Percentiles rank a stretch among this genome's conserved stretches.
phyloP scores from a whole-genome alignment of 116 monocot genomes.

The Papilionanthe hybrid region DNA sequence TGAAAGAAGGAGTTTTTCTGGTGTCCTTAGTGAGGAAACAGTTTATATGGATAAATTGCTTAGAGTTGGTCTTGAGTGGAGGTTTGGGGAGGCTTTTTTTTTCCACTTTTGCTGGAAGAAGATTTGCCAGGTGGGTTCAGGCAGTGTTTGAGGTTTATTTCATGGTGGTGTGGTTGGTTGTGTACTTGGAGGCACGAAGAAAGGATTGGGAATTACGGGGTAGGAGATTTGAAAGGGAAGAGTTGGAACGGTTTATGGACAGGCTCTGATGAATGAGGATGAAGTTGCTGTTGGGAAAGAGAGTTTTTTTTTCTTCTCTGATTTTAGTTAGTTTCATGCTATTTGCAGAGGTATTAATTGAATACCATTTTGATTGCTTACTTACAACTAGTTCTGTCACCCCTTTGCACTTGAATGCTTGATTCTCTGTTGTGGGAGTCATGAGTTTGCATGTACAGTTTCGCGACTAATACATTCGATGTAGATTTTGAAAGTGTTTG shows the following conservation, averaged over 20 bases:
- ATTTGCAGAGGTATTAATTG: conserved; percentile 11
- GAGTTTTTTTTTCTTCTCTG: background rate
- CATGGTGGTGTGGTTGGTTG: conserved; percentile 63
- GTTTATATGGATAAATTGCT: conserved; percentile 41
- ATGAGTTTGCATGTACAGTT: conserved; percentile 6
- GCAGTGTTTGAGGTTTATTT: conserved; percentile 61
- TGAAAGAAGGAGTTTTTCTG: conserved; percentile 48
- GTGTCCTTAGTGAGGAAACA: conserved; percentile 28
- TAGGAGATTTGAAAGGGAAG: conserved; percentile 38
- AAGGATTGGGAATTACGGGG: conserved; percentile 43
- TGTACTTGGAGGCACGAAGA: conserved; percentile 44
- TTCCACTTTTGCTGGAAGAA: conserved; percentile 27
- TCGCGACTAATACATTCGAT: background rate
- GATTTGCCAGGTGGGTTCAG: conserved; percentile 32
- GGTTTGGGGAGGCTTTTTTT: conserved; percentile 29
- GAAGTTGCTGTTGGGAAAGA: background rate
- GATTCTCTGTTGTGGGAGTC: background rate
- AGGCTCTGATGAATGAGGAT: conserved; percentile 19
- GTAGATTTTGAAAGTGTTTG: background rate
- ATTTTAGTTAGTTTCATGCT: background rate
- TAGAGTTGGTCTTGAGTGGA: conserved; percentile 51
- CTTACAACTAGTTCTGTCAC: background rate
- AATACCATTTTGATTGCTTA: conserved; percentile 4
- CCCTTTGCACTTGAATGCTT: background rate
- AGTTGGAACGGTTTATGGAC: conserved; percentile 50